Conservation (phyloP, 2,329 filamentous ascomycete species). For the Cercospora zeina region DNA sequence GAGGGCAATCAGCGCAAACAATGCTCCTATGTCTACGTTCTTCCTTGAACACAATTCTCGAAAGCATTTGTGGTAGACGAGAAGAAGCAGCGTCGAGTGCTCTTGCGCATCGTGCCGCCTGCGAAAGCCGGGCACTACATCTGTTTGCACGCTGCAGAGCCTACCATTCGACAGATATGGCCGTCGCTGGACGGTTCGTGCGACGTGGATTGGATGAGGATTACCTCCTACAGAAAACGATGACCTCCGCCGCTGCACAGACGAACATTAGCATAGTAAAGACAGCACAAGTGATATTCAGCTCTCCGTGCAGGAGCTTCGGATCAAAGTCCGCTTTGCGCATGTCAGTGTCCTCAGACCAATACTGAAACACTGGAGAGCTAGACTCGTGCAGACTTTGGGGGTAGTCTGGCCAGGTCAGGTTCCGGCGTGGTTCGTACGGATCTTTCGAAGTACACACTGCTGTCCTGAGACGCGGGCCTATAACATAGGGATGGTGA, state of each 20-base stretch:
- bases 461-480: no score
- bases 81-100: neutral
- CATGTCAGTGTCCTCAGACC: neutral
- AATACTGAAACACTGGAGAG: neutral
- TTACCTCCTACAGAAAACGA: neutral
- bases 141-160: neutral
- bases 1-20: neutral
- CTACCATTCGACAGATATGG: neutral
- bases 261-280: neutral
- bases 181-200: neutral
- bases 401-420: neutral
- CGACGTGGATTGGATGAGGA: neutral
- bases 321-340: neutral
- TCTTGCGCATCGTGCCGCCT: neutral
- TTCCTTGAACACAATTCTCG: no score
- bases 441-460: no score
- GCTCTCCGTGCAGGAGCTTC: neutral
- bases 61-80: no score
- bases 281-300: neutral
- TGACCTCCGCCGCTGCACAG: neutral
- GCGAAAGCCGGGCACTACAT: neutral
- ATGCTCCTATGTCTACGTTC: neutral
- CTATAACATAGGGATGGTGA: no score
- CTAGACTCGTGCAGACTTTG: neutral
- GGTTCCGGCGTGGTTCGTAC: no score